Percentiles rank a stretch among this genome's conserved stretches.
Conservation (phyloP, 2,329 filamentous ascomycete genomes). For the Clonostachys rhizophaga region DNA sequence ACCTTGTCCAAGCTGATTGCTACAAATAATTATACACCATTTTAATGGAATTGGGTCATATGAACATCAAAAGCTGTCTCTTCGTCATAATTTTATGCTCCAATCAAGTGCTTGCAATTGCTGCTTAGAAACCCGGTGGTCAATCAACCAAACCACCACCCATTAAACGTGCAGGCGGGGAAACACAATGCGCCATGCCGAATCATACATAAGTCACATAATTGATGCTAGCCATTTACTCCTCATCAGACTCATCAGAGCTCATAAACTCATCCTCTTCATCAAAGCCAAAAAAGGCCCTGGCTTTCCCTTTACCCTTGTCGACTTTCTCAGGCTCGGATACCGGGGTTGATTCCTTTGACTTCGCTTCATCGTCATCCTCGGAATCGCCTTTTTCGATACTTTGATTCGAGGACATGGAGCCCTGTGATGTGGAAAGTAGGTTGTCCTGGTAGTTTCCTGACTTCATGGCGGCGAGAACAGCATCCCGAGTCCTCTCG, state of each 20-base stretch:
- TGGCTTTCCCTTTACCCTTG: constrained; percentile 29
- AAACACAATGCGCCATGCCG: no score
- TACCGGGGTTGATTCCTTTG: constrained; percentile 44
- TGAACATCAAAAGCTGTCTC: no score
- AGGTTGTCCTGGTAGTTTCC: constrained; percentile 59
- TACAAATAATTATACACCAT: no score
- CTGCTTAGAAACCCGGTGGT: no score
- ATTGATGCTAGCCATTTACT: no score
- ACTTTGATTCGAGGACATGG: constrained; percentile 28
- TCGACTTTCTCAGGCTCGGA: constrained; percentile 30
- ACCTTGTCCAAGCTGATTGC: no score
- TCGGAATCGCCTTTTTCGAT: constrained; percentile 20
- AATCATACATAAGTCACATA: no score
- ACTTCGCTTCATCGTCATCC: constrained; percentile 31
- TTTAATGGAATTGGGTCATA: no score
- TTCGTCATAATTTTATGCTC: no score
- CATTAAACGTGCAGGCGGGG: no score
- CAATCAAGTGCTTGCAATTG: no score
- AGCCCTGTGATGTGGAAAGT: constrained; percentile 44
- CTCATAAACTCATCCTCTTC: constrained; percentile 75
- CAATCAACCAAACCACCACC: no score
- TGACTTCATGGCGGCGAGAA: constrained; percentile 64
- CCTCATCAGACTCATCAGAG: constrained; percentile 40
- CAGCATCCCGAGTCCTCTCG: constrained; percentile 76
- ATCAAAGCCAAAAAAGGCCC: constrained; percentile 70